Evolutionary conservation across 192 early-diverging fungal genomes (phyloP), one percentile per base, ranked within the genome.

Genomic region (Gonapodya prolifera): DNA sequence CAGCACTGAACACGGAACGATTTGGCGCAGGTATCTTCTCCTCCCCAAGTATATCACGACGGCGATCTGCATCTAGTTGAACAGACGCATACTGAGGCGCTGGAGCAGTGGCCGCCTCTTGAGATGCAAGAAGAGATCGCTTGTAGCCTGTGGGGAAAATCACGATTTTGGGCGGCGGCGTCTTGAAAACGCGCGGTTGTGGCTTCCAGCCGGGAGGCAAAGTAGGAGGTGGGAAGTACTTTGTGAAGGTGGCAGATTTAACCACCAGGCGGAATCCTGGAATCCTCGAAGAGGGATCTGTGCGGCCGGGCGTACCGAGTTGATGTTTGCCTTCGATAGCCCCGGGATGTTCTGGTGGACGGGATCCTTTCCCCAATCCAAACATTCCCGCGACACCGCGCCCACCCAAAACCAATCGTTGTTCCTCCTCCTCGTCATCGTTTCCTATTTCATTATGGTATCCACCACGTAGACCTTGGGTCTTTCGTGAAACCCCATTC

Each of bases 21-120:
- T 78, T 70, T 0, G 90, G 90, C 16, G 82, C 90, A 18, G 85
- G 83, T 17, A 92, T 84, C 0, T 87, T 86, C 69, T 85, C 89
- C 79, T 95, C 94, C 0, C 92, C 94, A 2, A 93, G 83, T 16
- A 92, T 82, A 30, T 83, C 83, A 0, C 89, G 87, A 29, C 93
- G 88, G 76, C 87, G 77, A 30, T 89, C 88, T 17, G 84, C 83
- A 0, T 79, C 82, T 17, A 87, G 78, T 29, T 81, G 77, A 2
- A 17, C 1, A 2, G 8, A 8, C 18, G 8, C 69, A 73, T 2
- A 13, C 30, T 16, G 33, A 23, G 35, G 35, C 31, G 2, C n/a
- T 16, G 8, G 8, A 75, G 73, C 73, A n/a, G 8, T n/a, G 23
- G 73, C 45, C 45, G 8, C 45, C 8, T 61, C 23, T 8, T 61